Conservation (phyloP, 2,329 filamentous ascomycete species). For the Aspergillus arachidicola region DNA sequence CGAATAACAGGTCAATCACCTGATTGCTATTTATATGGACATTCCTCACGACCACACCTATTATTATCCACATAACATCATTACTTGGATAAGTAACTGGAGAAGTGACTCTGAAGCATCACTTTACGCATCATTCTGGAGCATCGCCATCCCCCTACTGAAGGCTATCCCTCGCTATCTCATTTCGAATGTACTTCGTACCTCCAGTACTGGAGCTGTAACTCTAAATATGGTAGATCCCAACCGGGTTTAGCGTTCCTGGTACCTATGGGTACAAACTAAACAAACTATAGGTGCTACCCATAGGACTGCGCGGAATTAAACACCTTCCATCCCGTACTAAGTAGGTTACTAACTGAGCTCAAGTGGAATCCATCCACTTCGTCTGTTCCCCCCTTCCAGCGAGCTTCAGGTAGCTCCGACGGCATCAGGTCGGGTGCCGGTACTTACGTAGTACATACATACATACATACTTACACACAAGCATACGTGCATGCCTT, state of each 20-base stretch:
- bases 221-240: constrained; percentile 2
- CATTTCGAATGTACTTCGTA: neutral
- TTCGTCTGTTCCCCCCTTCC: neutral
- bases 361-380: neutral
- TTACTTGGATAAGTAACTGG: neutral
- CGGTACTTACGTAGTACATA: neutral
- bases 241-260: neutral
- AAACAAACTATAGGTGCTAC: neutral
- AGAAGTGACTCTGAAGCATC: neutral
- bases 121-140: neutral
- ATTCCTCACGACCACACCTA: neutral
- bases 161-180: neutral
- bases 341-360: neutral
- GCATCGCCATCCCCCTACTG: neutral
- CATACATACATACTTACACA: neutral
- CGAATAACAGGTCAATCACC: neutral
- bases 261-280: neutral
- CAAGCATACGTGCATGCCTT: neutral
- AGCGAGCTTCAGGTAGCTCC: neutral
- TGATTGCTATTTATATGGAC: constrained; percentile 2
- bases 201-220: neutral
- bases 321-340: neutral
- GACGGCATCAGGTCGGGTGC: neutral
- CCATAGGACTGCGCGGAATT: neutral
- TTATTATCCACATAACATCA: neutral